Percentiles rank a stretch among this genome's conserved stretches.
Conservation (phyloP, 2,329 filamentous ascomycete species). For the Neofusicoccum laricinum region DNA sequence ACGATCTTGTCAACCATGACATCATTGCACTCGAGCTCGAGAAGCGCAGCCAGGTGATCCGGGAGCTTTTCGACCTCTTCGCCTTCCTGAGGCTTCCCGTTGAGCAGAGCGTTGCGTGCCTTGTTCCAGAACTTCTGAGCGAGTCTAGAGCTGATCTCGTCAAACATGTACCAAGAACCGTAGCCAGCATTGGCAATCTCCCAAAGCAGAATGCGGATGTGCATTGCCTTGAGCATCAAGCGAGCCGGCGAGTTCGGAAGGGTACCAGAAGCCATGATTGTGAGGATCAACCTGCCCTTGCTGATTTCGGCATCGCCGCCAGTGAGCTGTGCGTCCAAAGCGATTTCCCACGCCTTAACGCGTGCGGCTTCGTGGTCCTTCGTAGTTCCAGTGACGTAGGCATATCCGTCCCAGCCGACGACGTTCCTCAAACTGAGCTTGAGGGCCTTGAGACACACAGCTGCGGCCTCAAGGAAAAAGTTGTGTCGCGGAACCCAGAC, state of each 20-base stretch:
- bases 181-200: conserved; percentile 66
- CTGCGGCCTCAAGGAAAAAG: conserved; percentile 80
- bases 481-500: conserved; percentile 88
- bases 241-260: conserved; percentile 77
- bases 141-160: conserved; percentile 68
- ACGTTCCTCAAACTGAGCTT: conserved; percentile 78
- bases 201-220: conserved; percentile 87
- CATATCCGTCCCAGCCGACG: conserved; percentile 74
- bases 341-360: conserved; percentile 89
- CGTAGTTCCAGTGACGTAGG: conserved; percentile 73
- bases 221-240: conserved; percentile 88
- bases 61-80: conserved; percentile 63
- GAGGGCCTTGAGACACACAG: conserved; percentile 72
- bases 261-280: conserved; percentile 82
- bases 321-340: conserved; percentile 86
- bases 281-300: conserved; percentile 80
- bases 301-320: conserved; percentile 88
- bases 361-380: conserved; percentile 82
- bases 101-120: conserved; percentile 59
- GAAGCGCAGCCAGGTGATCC: conserved; percentile 69
- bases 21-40: conserved; percentile 77
- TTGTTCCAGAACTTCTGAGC: conserved; percentile 78
- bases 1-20: conserved; percentile 75
- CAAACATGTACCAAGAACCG: conserved; percentile 61
- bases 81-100: conserved; percentile 23